phyloP scores from a whole-genome alignment of 345 rosid species.

The Syzygium jambos region DNA sequence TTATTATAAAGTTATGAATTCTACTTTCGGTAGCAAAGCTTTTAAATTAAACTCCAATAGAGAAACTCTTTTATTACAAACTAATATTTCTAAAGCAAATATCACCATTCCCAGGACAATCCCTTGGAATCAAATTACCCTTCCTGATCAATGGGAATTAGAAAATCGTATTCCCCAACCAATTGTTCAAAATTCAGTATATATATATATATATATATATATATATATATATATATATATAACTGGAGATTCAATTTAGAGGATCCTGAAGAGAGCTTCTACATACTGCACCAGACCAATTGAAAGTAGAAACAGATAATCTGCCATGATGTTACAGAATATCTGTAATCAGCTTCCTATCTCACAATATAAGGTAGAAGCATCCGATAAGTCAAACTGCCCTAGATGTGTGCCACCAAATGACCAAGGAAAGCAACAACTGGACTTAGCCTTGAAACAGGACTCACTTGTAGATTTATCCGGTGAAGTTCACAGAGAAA shows the following conservation, averaged over 20 bases:
- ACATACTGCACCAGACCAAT: not conserved
- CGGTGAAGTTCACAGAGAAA: not conserved
- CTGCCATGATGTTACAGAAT: not conserved
- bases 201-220: no score
- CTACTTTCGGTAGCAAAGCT: no score
- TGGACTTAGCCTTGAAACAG: not conserved
- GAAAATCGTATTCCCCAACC: no score
- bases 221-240: no score
- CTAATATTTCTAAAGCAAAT: no score
- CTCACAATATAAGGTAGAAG: not conserved
- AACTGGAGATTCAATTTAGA: not conserved
- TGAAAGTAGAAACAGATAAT: not conserved
- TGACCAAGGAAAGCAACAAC: not conserved
- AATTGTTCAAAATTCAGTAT: no score
- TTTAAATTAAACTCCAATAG: no score
- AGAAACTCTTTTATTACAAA: no score
- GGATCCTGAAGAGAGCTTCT: not conserved
- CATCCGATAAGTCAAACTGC: not conserved
- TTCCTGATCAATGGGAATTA: no score
- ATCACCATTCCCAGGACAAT: no score
- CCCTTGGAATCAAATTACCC: no score
- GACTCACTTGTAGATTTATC: not conserved
- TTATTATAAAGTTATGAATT: no score
- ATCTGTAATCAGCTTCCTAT: not conserved
- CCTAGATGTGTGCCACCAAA: not conserved